Evolutionary conservation across 2,329 filamentous ascomycete species (phyloP), one percentile per base, ranked within the genome.

Genomic region (Verruconis gallopava): DNA sequence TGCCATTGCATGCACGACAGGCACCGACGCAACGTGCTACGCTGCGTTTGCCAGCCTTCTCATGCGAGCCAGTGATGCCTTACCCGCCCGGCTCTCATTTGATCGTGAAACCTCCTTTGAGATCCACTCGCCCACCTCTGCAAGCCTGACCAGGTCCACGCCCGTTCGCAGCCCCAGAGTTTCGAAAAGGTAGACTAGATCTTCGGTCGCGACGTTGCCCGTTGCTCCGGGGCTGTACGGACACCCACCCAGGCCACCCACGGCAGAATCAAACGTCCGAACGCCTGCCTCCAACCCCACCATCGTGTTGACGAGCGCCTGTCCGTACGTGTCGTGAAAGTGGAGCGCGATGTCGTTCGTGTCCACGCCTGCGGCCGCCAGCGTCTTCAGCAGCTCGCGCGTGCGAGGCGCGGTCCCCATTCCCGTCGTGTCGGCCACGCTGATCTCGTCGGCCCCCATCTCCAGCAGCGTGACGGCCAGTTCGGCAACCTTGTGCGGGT

Each of bases 391-490:
- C 37, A 86, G 64, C 43, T 75, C 72, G 43, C 68, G 65, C 2
- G 80, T 85, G 43, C 75, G 67, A 14, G 77, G 78, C n/a, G 77
- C 79, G 0, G 84, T 93, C 21, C 86, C 88, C 73, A 93, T 86
- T 14, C 88, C 88, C 0, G 86, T 89, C 0, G 88, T 95, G 55
- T 94, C 88, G 4, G 85, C 86, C 1, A 94, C 73, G 1, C 82
- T 83, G 50, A 95, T 86, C 67, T 94, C 85, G 55, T 93, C 85
- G 15, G 85, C 88, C 14, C 88, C 88, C 68, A 89, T 83, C 54
- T 88, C 82, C 1, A 94, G 68, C 38, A 94, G 59, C 4, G 63
- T 53, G 68, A 77, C 46, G 67, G 75, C 75, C 18, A 80, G 65
- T 20, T 75, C 71, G 2, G 76, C 75, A 2, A 80, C 76, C 43